A percentile compares a stretch with the other conserved stretches of the same genome.
Evolutionary conservation across 2,329 filamentous ascomycete species (phyloP).

Genomic region (Cordyceps sp.): DNA sequence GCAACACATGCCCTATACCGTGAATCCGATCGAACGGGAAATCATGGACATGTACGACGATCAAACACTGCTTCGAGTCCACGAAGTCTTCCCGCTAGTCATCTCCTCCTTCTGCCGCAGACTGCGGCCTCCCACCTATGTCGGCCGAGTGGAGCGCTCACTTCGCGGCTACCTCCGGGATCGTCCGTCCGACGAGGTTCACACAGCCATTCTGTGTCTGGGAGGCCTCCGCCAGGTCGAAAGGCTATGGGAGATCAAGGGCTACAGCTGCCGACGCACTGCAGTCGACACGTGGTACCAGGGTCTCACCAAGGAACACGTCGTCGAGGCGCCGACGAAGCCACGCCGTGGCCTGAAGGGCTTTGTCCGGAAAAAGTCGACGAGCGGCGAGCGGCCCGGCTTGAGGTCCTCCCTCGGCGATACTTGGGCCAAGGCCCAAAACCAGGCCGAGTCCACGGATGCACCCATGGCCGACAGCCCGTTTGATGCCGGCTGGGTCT

Average conservation of each 20-base stretch:
- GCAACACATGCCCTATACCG: slow-evolving; percentile 33
- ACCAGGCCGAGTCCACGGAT: slow-evolving; percentile 14
- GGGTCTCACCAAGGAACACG: slow-evolving; percentile 26
- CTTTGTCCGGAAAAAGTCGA: slow-evolving; percentile 42
- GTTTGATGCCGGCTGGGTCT: slow-evolving; percentile 27
- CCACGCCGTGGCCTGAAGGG: slow-evolving; percentile 33
- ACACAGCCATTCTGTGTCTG: slow-evolving; percentile 41
- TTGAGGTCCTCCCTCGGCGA: slow-evolving; percentile 11
- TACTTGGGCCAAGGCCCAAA: slow-evolving; percentile 9
- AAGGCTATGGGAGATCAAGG: slow-evolving; percentile 48
- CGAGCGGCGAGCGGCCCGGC: slow-evolving; percentile 11
- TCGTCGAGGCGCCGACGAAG: slow-evolving; percentile 25
- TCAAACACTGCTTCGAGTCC: slow-evolving; percentile 42
- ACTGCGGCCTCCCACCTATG: slow-evolving; percentile 46
- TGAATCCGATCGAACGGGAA: slow-evolving; percentile 44
- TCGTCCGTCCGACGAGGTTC: slow-evolving; percentile 44
- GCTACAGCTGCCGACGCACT: slow-evolving; percentile 41
- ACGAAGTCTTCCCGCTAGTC: slow-evolving; percentile 47
- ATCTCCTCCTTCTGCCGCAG: slow-evolving; percentile 48
- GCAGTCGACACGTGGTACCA: slow-evolving; percentile 45
- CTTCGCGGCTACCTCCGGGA: slow-evolving; percentile 47
- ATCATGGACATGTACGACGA: slow-evolving; percentile 51
- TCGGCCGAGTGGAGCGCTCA: slow-evolving; percentile 43
- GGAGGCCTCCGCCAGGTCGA: slow-evolving; percentile 47
- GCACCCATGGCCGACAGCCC: slow-evolving; percentile 9